Evolutionary conservation across 2,329 filamentous ascomycete species (phyloP).

Genomic region (Fusarium equiseti): DNA sequence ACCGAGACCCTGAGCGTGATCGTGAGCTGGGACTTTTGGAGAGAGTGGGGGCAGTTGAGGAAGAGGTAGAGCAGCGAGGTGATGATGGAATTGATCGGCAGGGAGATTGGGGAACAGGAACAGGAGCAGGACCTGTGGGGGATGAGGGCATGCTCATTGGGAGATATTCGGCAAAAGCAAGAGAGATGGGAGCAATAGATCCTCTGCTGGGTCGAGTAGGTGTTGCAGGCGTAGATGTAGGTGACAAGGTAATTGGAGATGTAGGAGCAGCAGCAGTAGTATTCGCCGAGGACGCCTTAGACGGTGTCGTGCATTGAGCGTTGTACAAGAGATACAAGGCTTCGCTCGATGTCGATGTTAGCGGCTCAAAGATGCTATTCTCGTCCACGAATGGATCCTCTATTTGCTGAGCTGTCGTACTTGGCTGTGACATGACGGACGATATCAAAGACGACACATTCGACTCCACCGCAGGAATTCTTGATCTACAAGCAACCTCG

Average conservation of each 20-base stretch:
- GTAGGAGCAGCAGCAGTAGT: slow-evolving; percentile 12
- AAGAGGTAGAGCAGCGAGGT: slow-evolving; percentile 43
- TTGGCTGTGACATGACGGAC: slow-evolving; percentile 31
- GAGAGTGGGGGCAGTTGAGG: slow-evolving; percentile 43
- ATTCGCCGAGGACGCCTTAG: slow-evolving; percentile 26
- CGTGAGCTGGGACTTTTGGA: slow-evolving; percentile 48
- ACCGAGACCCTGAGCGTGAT: slow-evolving; percentile 42
- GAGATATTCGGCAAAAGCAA: slow-evolving; percentile 26
- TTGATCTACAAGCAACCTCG: slow-evolving; percentile 31
- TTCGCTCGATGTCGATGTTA: slow-evolving; percentile 39
- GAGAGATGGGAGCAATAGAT: slow-evolving; percentile 22
- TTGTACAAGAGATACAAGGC: slow-evolving; percentile 44
- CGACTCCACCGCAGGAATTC: slow-evolving; percentile 27
- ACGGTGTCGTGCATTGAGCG: slow-evolving; percentile 41
- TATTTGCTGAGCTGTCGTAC: slow-evolving; percentile 26
- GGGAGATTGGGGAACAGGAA: slow-evolving; percentile 15
- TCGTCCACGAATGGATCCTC: slow-evolving; percentile 44
- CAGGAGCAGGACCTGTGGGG: slow-evolving; percentile 26
- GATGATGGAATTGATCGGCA: slow-evolving; percentile 37
- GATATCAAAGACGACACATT: slow-evolving; percentile 33
- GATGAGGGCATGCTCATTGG: slow-evolving; percentile 27
- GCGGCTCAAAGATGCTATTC: slow-evolving; percentile 43
- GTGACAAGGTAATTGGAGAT: slow-evolving; percentile 8
- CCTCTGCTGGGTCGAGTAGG: slow-evolving; percentile 35
- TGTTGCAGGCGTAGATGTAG: slow-evolving; percentile 33